A percentile compares a stretch with the other conserved stretches of the same genome.
phyloP scores from a whole-genome alignment of 345 rosid species.

The Crucihimalaya himalaica region DNA sequence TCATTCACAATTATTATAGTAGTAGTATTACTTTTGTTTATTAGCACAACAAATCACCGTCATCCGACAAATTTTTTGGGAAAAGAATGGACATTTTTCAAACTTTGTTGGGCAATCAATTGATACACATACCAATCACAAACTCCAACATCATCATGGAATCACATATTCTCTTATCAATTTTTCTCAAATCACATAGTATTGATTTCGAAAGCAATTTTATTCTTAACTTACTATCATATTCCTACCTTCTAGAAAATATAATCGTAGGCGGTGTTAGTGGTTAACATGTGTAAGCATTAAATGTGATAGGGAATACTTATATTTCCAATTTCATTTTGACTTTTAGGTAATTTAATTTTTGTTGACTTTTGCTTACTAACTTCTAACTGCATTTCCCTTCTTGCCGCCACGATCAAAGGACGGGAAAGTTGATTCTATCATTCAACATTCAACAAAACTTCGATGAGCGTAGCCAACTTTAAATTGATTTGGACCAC shows the following conservation, averaged over 20 bases:
- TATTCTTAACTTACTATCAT: not conserved
- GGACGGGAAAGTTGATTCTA: constrained; percentile 7
- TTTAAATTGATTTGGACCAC: not conserved
- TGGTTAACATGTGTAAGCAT: constrained; percentile 32
- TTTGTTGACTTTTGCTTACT: constrained; percentile 33
- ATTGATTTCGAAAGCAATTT: not conserved
- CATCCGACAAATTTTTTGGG: not conserved
- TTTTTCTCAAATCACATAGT: not conserved
- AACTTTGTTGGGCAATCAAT: not conserved
- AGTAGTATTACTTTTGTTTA: not conserved
- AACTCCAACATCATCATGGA: not conserved
- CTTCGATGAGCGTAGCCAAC: constrained; percentile 13
- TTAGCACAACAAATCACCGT: not conserved
- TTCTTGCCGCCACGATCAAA: constrained; percentile 42
- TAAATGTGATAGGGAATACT: constrained; percentile 26
- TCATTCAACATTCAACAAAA: constrained; percentile 3
- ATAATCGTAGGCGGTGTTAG: not conserved
- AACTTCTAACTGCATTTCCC: constrained; percentile 41
- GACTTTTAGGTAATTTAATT: constrained; percentile 23
- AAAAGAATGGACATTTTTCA: not conserved
- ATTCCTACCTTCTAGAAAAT: not conserved
- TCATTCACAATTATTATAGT: not conserved
- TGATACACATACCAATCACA: not conserved
- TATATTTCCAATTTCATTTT: constrained; percentile 34
- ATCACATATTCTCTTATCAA: not conserved